Percentiles rank a stretch among this genome's conserved stretches.
These are phyloP conservation scores for Nicotiana tabacum DNA, from an alignment of 257 asterid species.

Conservation along the genomic window DNA sequence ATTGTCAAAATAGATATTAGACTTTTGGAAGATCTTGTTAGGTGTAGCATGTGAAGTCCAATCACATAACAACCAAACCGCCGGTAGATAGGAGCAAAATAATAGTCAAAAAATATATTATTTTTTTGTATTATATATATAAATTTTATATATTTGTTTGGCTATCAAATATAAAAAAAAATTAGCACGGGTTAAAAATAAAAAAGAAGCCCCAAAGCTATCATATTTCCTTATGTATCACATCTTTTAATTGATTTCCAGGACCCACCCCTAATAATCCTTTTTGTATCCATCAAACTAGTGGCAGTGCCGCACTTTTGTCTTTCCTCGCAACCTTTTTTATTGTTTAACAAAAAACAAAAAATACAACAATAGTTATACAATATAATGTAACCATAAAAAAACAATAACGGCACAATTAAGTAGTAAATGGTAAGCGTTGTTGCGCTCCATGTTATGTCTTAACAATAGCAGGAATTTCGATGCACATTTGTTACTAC, in stretches of 20 bases:
- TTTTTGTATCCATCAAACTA: background rate
- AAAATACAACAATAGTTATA: background rate
- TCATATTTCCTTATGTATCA: background rate
- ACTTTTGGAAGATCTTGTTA: background rate
- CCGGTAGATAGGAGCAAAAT: background rate
- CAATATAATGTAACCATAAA: background rate
- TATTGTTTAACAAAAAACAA: no score
- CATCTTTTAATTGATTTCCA: background rate
- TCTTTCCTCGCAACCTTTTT: background rate
- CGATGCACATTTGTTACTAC: background rate
- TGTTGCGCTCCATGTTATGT: background rate
- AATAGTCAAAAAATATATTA: no score
- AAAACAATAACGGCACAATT: background rate
- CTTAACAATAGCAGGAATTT: background rate
- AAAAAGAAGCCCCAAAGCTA: background rate
- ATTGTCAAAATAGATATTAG: background rate
- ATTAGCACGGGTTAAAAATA: no score
- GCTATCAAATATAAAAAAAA: no score
- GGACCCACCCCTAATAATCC: conserved; percentile 12
- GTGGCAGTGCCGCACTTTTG: conserved; percentile 1
- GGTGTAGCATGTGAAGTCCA: conserved; percentile 13
- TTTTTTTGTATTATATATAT: no score
- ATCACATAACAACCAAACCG: background rate
- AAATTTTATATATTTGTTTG: no score
- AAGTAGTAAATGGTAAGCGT: background rate